These are phyloP conservation scores for Wickerhamiella occidentalis DNA, from an alignment of 805 yeast species.

Conservation along the genomic window DNA sequence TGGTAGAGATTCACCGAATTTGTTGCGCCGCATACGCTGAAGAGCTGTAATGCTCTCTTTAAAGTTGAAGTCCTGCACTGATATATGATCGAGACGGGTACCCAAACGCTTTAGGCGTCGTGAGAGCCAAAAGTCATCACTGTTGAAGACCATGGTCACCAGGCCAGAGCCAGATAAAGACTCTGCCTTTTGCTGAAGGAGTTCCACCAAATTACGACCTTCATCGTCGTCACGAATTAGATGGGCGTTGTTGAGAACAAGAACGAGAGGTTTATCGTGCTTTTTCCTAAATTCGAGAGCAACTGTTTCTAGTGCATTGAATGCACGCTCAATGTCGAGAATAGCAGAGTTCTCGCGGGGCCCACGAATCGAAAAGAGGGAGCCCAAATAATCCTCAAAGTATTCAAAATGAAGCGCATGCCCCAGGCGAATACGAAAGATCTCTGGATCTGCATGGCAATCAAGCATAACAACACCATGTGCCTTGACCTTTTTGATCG, in stretches of 20 bases:
- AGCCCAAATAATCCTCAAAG: conserved; percentile 73
- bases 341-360: conserved; percentile 78
- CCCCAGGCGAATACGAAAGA: conserved; percentile 64
- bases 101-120: conserved; percentile 61
- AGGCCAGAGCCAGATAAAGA: conserved; percentile 60
- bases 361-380: conserved; percentile 66
- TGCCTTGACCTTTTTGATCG: conserved; percentile 53
- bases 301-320: conserved; percentile 60
- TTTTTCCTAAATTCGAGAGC: conserved; percentile 37
- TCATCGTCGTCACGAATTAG: conserved; percentile 64
- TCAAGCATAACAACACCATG: conserved; percentile 57
- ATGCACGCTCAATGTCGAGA: conserved; percentile 71
- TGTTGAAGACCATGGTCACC: conserved; percentile 57
- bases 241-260: conserved; percentile 65
- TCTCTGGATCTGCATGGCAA: conserved; percentile 78
- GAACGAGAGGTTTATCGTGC: conserved; percentile 42
- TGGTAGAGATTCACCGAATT: conserved; percentile 31
- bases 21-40: conserved; percentile 33
- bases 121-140: conserved; percentile 81
- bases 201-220: conserved; percentile 56
- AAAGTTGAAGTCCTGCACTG: conserved; percentile 48
- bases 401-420: conserved; percentile 60
- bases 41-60: conserved; percentile 45
- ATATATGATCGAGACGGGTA: conserved; percentile 60
- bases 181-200: conserved; percentile 77